Evolutionary conservation across 2,329 filamentous ascomycete genomes (phyloP).

Genomic region (Alternaria solani): DNA sequence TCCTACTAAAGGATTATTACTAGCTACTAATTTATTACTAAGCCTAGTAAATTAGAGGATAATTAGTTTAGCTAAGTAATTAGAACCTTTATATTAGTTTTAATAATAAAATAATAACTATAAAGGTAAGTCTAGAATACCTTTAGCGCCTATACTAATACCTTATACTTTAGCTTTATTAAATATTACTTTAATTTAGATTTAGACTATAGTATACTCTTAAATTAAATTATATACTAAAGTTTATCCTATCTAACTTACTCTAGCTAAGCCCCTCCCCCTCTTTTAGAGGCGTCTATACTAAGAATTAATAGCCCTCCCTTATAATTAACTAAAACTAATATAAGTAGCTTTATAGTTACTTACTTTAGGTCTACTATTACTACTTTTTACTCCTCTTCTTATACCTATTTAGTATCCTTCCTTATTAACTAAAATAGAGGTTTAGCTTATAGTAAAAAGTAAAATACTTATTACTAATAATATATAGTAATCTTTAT

Average conservation of each 20-base stretch:
- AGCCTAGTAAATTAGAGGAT: background rate
- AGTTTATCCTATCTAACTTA: background rate
- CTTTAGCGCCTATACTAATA: background rate
- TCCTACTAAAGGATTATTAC: background rate
- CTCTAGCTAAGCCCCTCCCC: background rate
- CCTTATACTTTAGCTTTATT: background rate
- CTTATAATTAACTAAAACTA: background rate
- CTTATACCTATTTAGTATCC: background rate
- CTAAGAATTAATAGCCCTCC: background rate
- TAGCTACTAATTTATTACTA: constrained; percentile 3
- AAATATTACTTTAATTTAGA: background rate
- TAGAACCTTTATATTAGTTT: no score
- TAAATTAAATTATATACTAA: background rate
- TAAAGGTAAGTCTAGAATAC: constrained; percentile 2
- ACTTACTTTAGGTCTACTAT: background rate
- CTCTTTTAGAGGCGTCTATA: background rate
- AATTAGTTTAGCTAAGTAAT: background rate
- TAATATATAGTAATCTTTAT: constrained; percentile 9
- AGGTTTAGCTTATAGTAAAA: background rate
- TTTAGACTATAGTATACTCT: constrained; percentile 4
- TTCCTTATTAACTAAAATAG: constrained; percentile 1
- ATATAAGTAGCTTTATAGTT: background rate
- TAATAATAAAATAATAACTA: constrained; percentile 4
- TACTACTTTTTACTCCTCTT: background rate
- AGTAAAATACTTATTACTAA: background rate